Evolutionary conservation across 2,329 filamentous ascomycete genomes (phyloP).

Genomic region (Phaeoacremonium minimum): DNA sequence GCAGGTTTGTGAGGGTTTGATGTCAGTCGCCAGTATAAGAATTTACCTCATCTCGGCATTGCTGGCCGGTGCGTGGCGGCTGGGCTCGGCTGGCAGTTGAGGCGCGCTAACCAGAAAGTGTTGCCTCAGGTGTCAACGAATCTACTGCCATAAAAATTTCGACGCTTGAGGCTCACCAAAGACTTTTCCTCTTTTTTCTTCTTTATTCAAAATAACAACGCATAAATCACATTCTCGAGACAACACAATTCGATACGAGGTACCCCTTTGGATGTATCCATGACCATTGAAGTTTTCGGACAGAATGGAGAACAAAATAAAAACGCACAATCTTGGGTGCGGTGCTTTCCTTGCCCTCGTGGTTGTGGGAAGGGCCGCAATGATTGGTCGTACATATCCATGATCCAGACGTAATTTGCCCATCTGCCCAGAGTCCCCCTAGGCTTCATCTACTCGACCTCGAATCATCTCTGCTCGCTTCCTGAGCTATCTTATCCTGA

Average conservation of each 20-base stretch:
- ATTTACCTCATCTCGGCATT: too few relatives aligned
- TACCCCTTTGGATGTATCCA: conserved; percentile 31
- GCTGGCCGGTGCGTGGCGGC: too few relatives aligned
- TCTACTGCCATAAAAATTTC: conserved; percentile 7
- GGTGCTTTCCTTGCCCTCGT: conserved; percentile 34
- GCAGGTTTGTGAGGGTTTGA: too few relatives aligned
- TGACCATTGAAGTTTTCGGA: conserved; percentile 38
- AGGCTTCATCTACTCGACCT: too few relatives aligned
- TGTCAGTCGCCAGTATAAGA: too few relatives aligned
- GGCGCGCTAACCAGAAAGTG: too few relatives aligned
- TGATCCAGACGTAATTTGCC: too few relatives aligned
- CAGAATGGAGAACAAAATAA: conserved; percentile 41
- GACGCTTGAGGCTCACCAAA: conserved; percentile 1
- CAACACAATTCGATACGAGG: conserved; percentile 35
- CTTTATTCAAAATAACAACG: conserved; percentile 39
- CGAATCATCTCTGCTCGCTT: too few relatives aligned
- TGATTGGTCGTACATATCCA: conserved; percentile 45
- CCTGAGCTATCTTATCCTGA: too few relatives aligned
- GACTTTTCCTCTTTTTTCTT: conserved; percentile 22
- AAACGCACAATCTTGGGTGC: conserved; percentile 49
- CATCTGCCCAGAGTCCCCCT: too few relatives aligned
- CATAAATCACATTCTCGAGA: conserved; percentile 44
- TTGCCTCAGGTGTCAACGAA: too few relatives aligned
- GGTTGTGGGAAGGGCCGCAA: conserved; percentile 42
- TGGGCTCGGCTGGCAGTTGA: too few relatives aligned